phyloP scores from a whole-genome alignment of 2,329 filamentous ascomycete species.

The Phoma herbarum region DNA sequence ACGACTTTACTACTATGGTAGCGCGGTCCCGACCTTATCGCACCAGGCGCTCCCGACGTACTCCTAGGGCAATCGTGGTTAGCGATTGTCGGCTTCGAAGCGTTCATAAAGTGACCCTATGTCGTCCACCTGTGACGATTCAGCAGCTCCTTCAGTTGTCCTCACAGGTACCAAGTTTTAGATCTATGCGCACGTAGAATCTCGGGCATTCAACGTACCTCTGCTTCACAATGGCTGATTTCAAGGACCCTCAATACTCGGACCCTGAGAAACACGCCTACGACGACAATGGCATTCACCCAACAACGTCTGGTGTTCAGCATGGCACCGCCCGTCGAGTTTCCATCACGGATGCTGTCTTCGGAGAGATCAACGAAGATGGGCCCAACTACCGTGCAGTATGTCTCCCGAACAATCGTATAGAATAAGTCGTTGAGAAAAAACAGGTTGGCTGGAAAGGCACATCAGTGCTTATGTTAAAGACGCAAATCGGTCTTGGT shows the following conservation, averaged over 20 bases:
- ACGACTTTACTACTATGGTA: conserved; percentile 13
- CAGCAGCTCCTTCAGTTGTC: conserved; percentile 6
- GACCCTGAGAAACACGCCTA: conserved; percentile 13
- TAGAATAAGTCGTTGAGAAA: conserved; percentile 51
- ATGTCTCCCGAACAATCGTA: conserved; percentile 6
- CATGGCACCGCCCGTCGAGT: conserved; percentile 14
- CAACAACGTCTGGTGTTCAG: conserved; percentile 10
- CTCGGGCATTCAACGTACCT: neutral
- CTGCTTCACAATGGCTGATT: conserved; percentile 12
- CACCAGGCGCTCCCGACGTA: conserved; percentile 4
- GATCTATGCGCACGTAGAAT: neutral
- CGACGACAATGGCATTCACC: conserved; percentile 8
- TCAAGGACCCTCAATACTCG: conserved; percentile 5
- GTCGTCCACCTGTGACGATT: neutral
- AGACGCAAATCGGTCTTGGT: conserved; percentile 47
- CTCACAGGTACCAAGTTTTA: neutral
- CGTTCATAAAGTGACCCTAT: conserved; percentile 5
- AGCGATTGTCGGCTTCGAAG: neutral
- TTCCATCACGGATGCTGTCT: conserved; percentile 51
- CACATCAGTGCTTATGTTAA: conserved; percentile 42
- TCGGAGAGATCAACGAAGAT: conserved; percentile 56
- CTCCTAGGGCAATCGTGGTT: conserved; percentile 4
- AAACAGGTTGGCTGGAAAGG: conserved; percentile 40
- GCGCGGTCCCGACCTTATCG: conserved; percentile 11
- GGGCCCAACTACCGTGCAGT: conserved; percentile 66